Conservation (phyloP, 495 filamentous ascomycete genomes). For the Penicillium malachiteum region DNA sequence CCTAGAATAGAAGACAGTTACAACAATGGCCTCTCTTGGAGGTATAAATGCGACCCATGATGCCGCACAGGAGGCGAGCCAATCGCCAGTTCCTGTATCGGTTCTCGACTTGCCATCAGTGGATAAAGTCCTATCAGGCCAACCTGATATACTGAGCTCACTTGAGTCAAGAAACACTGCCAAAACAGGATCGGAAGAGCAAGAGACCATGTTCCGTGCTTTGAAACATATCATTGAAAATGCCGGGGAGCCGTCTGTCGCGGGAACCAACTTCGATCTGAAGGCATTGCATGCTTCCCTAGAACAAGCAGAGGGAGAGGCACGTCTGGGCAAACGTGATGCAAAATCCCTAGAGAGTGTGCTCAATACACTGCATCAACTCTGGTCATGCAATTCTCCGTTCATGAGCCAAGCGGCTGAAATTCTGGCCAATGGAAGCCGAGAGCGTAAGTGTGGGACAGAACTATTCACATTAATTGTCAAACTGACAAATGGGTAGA, state of each 20-base stretch:
- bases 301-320: slow-evolving; percentile 25
- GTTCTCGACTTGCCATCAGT: slow-evolving; percentile 28
- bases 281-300: slow-evolving; percentile 27
- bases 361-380: slow-evolving; percentile 26
- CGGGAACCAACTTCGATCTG: slow-evolving; percentile 19
- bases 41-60: background rate
- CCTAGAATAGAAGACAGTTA: background rate
- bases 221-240: slow-evolving; percentile 26
- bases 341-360: slow-evolving; percentile 26
- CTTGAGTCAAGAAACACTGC: slow-evolving; percentile 14
- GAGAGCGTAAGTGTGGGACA: slow-evolving; percentile 57
- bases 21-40: background rate
- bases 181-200: slow-evolving; percentile 16
- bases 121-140: slow-evolving; percentile 24
- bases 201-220: slow-evolving; percentile 30
- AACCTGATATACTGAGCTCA: slow-evolving; percentile 17
- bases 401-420: slow-evolving; percentile 55
- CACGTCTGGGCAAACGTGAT: slow-evolving; percentile 19
- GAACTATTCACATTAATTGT: background rate
- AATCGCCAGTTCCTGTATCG: background rate
- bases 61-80: background rate
- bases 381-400: slow-evolving; percentile 38
- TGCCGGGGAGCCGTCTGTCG: slow-evolving; percentile 15
- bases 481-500: slow-evolving; percentile 34
- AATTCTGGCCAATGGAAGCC: slow-evolving; percentile 63